These are phyloP conservation scores for Colletotrichum endophyticum DNA, from an alignment of 2,329 filamentous ascomycete genomes.

Conservation along the genomic window DNA sequence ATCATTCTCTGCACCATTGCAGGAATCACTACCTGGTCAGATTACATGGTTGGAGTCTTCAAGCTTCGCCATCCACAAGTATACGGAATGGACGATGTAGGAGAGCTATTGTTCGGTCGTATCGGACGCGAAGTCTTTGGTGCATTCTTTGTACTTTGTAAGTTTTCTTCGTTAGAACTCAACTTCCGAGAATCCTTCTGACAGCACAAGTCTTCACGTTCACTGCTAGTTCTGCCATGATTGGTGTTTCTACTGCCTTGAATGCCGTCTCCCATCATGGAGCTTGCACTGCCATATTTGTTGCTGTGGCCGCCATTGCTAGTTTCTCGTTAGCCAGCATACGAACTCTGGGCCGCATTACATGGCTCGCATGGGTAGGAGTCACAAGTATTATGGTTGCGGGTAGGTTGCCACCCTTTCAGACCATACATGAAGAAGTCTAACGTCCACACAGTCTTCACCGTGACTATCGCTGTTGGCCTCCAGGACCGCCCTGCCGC, in stretches of 20 bases:
- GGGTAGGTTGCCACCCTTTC: not conserved
- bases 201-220: conserved; percentile 25
- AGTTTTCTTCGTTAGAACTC: not conserved
- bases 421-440: not conserved
- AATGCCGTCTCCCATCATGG: conserved; percentile 44
- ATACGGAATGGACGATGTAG: conserved; percentile 57
- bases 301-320: conserved; percentile 35
- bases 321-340: conserved; percentile 34
- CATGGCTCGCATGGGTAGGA: conserved; percentile 36
- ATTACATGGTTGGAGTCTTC: conserved; percentile 52
- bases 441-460: conserved; percentile 22
- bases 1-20: conserved; percentile 44
- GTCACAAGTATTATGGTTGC: conserved; percentile 20
- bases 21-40: conserved; percentile 51
- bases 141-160: conserved; percentile 36
- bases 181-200: not conserved
- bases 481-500: conserved; percentile 30
- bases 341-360: conserved; percentile 33
- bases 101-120: conserved; percentile 49
- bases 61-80: conserved; percentile 53
- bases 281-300: conserved; percentile 43
- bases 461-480: conserved; percentile 31
- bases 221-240: conserved; percentile 41
- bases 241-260: conserved; percentile 42
- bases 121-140: conserved; percentile 47